Evolutionary conservation across 495 filamentous ascomycete genomes (phyloP), one percentile per base, ranked within the genome.

Genomic region (Chaetomium tenue): DNA sequence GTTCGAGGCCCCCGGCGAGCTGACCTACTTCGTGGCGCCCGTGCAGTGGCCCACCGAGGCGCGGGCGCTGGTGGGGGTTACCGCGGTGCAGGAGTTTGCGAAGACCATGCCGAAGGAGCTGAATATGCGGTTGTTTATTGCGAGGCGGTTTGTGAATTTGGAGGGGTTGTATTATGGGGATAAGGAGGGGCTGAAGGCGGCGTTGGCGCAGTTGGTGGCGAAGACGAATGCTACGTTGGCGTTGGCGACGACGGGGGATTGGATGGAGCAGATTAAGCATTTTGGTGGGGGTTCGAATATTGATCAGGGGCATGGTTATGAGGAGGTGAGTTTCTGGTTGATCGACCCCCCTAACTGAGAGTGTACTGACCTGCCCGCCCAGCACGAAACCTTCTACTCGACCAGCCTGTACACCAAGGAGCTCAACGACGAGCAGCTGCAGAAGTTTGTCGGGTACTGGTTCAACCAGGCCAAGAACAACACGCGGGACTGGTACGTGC

Each of bases 381-480:
- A 81, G 78, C 78, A 80, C 71, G 78, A 80, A 67, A 76, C 73
- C 7, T 81, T 81, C 68, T 79, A 75, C 69, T 73, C 78, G n/a
- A 69, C 68, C 53, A 75, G 70, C 71, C 73, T 71, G 66, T 80
- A 74, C 67, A 73, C 69, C 47, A 65, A 73, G 53, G 58, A 75
- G 2, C 72, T 79, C 54, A 71, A 74, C 57, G 72, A 73, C 22
- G 67, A 56, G 52, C 70, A 66, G 73, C 71, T 80, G 9, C 66
- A 73, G 57, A 61, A 64, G 15, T 78, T 80, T 39, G 69, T 73
- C 15, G 69, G 75, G 70, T 80, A 81, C 64, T 80, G 77, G 78
- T 78, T 80, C 63, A 65, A 71, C 58, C 58, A 73, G 7, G 78
- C 77, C 63, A 78, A 77, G 71, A 55, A 71, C 13, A 76, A 78